Evolutionary conservation across 768 basidiomycete genomes (phyloP).

Genomic region (Lentinus brumalis): DNA sequence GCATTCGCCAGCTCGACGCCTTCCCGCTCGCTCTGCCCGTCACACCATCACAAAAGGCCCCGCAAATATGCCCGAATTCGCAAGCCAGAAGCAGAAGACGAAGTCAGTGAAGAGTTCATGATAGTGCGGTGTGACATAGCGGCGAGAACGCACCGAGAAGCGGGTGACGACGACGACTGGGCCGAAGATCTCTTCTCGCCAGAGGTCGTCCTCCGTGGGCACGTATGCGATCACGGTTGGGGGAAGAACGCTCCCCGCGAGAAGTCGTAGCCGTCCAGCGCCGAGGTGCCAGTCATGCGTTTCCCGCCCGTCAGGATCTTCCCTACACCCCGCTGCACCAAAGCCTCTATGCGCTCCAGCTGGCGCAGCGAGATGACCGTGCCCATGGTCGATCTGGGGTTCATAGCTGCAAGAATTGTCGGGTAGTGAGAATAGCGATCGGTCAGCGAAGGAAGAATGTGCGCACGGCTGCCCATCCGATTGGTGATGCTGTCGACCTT

Average conservation of each 20-base stretch:
- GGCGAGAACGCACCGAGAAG: conserved; percentile 42
- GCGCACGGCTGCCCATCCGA: conserved; percentile 78
- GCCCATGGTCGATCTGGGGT: conserved; percentile 76
- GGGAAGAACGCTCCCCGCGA: conserved; percentile 70
- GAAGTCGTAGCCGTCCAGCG: conserved; percentile 73
- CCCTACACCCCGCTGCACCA: conserved; percentile 49
- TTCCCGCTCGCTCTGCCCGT: conserved; percentile 54
- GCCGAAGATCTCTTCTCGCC: conserved; percentile 86
- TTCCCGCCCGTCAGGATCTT: conserved; percentile 64
- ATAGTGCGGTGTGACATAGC: background rate
- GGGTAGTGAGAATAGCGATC: background rate
- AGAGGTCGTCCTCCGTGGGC: conserved; percentile 58
- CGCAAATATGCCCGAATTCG: background rate
- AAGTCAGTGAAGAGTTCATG: background rate
- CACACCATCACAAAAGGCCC: background rate
- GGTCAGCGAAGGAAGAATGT: background rate
- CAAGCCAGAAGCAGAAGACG: conserved; percentile 26
- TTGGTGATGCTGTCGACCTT: conserved; percentile 63
- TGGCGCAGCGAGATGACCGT: conserved; percentile 71
- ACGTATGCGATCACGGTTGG: conserved; percentile 75
- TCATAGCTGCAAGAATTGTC: conserved; percentile 50
- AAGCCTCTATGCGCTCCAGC: conserved; percentile 62
- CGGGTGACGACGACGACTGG: conserved; percentile 75
- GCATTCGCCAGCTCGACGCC: conserved; percentile 72
- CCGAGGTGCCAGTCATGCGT: conserved; percentile 61